Conservation (phyloP, 352 stramenopile species). For the Thalassiosira exigua region DNA sequence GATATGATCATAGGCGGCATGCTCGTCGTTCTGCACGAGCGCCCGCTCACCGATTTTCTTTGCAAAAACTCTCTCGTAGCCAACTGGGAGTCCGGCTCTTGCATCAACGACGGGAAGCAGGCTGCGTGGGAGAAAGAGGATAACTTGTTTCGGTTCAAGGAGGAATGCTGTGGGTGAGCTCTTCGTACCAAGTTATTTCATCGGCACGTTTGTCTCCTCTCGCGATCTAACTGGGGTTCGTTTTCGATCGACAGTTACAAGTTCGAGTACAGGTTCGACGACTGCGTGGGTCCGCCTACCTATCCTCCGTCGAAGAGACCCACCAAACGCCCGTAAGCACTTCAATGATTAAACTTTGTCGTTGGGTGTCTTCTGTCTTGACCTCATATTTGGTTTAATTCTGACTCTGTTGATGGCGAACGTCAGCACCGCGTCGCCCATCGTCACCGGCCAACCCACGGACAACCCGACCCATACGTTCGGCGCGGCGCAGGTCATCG, state of each 20-base stretch:
- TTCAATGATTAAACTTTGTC: not conserved
- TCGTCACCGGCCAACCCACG: slow-evolving; percentile 13
- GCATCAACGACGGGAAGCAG: slow-evolving; percentile 60
- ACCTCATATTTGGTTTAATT: too few relatives aligned
- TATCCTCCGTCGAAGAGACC: slow-evolving; percentile 22
- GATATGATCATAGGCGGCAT: too few relatives aligned
- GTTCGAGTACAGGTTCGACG: slow-evolving; percentile 56
- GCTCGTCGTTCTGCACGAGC: too few relatives aligned
- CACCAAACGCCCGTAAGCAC: not conserved
- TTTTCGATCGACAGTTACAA: too few relatives aligned
- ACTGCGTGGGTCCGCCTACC: slow-evolving; percentile 44
- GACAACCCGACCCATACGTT: slow-evolving; percentile 36
- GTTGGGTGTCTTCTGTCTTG: not conserved
- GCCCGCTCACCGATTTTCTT: too few relatives aligned
- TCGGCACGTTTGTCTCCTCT: too few relatives aligned
- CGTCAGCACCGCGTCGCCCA: slow-evolving; percentile 23
- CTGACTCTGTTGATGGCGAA: too few relatives aligned
- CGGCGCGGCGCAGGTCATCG: slow-evolving; percentile 38
- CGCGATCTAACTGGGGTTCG: too few relatives aligned
- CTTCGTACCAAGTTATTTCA: too few relatives aligned
- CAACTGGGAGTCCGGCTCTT: slow-evolving; percentile 42
- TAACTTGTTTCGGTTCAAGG: slow-evolving; percentile 51
- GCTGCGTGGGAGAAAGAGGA: slow-evolving; percentile 47
- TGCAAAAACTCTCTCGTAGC: slow-evolving; percentile 22
- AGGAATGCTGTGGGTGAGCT: slow-evolving; percentile 56